Percentiles rank a stretch among this genome's conserved stretches.
These are phyloP conservation scores for Phytophthora litchii DNA, from an alignment of 352 stramenopile species.

Conservation along the genomic window DNA sequence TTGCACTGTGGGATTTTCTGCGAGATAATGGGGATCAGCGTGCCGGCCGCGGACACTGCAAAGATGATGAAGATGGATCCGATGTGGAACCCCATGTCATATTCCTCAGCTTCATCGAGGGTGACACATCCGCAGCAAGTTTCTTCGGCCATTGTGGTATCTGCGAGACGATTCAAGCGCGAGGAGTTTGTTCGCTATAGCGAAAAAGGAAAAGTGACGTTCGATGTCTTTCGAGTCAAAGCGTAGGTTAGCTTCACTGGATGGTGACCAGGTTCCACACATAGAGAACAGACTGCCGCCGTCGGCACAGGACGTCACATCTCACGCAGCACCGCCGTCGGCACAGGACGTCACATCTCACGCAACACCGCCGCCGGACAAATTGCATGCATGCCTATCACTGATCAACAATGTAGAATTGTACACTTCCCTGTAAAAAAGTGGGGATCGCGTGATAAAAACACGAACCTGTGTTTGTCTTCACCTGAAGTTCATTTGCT, in stretches of 20 bases:
- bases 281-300: background rate
- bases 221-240: background rate
- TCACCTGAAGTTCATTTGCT: too few species aligned
- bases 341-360: too few species aligned
- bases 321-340: too few species aligned
- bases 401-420: background rate
- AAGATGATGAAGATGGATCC: conserved; percentile 64
- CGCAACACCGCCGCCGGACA: conserved; percentile 5
- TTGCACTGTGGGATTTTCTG: conserved; percentile 40
- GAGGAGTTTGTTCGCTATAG: conserved; percentile 23
- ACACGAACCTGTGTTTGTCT: too few species aligned
- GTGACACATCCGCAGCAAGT: conserved; percentile 49
- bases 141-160: conserved; percentile 34
- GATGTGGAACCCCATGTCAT: conserved; percentile 58
- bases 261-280: background rate
- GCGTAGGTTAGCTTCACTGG: background rate
- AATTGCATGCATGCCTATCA: background rate
- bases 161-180: too few species aligned
- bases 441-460: too few species aligned
- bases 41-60: conserved; percentile 46
- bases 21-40: conserved; percentile 53
- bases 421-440: background rate
- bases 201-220: conserved; percentile 12
- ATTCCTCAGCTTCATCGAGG: conserved; percentile 39
- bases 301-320: too few species aligned